Conservation (phyloP, 805 yeast genomes). For the Priceomyces carsonii region DNA sequence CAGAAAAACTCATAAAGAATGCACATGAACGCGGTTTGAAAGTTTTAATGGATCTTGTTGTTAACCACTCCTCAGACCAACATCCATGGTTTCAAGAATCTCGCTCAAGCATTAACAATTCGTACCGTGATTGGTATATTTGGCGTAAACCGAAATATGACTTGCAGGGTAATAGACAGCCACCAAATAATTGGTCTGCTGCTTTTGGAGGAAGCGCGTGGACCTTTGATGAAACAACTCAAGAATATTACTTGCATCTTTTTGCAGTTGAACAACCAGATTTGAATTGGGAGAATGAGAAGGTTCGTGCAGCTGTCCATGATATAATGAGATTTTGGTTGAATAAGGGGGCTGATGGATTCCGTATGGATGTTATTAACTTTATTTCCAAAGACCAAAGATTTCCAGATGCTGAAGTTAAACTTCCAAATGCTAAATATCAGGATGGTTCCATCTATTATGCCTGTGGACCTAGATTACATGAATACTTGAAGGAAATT, state of each 20-base stretch:
- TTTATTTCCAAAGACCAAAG: slow-evolving; percentile 3
- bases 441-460: too few relatives aligned
- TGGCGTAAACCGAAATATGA: slow-evolving; percentile 20
- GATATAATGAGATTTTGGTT: slow-evolving; percentile 20
- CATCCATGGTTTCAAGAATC: slow-evolving; percentile 23
- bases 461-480: slow-evolving; percentile 5
- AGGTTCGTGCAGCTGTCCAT: slow-evolving; percentile 22
- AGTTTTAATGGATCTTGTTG: slow-evolving; percentile 22
- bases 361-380: too few relatives aligned
- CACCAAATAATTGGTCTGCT: slow-evolving; percentile 22
- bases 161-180: slow-evolving; percentile 19
- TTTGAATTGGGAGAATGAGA: slow-evolving; percentile 22
- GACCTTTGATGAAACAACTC: slow-evolving; percentile 20
- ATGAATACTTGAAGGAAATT: slow-evolving; percentile 4
- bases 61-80: slow-evolving; percentile 20
- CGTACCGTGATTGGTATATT: slow-evolving; percentile 22
- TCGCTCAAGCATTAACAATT: slow-evolving; percentile 17
- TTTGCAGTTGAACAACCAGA: slow-evolving; percentile 22
- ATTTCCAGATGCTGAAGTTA: slow-evolving; percentile 4
- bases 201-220: slow-evolving; percentile 22
- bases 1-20: slow-evolving; percentile 18
- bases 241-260: slow-evolving; percentile 22
- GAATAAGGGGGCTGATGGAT: slow-evolving; percentile 20
- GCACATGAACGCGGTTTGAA: slow-evolving; percentile 21
- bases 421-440: neutral